Conservation (phyloP, 2,329 filamentous ascomycete species). For the Eurotiales sp. region DNA sequence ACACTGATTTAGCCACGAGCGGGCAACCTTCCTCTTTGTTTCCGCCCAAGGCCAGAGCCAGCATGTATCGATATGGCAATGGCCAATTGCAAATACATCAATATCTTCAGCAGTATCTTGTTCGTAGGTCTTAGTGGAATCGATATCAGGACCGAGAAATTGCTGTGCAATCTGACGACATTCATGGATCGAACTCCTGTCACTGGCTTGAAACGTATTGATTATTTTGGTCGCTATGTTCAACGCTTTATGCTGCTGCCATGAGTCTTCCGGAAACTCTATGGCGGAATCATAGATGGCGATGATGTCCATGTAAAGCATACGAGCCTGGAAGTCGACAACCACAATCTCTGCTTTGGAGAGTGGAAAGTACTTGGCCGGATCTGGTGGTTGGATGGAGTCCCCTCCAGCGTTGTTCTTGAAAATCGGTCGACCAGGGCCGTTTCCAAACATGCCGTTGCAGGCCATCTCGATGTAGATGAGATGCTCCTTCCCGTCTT, state of each 20-base stretch:
- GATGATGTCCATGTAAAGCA: constrained; percentile 16
- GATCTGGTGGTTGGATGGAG: constrained; percentile 80
- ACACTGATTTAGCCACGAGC: constrained; percentile 96
- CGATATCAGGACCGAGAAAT: constrained; percentile 76
- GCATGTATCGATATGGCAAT: constrained; percentile 97
- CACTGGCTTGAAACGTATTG: constrained; percentile 77
- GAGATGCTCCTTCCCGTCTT: constrained; percentile 78
- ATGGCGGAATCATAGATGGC: constrained; percentile 66
- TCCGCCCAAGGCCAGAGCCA: constrained; percentile 99
- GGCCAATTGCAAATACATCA: constrained; percentile 82
- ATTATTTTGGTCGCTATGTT: constrained; percentile 84
- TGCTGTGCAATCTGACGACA: constrained; percentile 77
- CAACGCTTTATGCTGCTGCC: constrained; percentile 82
- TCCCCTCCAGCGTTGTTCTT: constrained; percentile 57
- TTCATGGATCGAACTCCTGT: constrained; percentile 70
- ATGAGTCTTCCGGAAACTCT: constrained; percentile 83
- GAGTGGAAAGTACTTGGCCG: constrained; percentile 77
- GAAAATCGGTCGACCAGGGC: constrained; percentile 43
- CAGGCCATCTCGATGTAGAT: constrained; percentile 99
- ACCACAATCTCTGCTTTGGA: constrained; percentile 79
- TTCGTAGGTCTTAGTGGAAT: constrained; percentile 80
- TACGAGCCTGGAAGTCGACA: constrained; percentile 71
- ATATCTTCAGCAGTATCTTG: constrained; percentile 59
- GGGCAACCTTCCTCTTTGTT: constrained; percentile 91
- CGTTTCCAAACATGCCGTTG: constrained; percentile 97